A percentile compares a stretch with the other conserved stretches of the same genome.
These are phyloP conservation scores for Herpomyces periplanetae DNA, from an alignment of 2,329 filamentous ascomycete genomes.

Conservation along the genomic window DNA sequence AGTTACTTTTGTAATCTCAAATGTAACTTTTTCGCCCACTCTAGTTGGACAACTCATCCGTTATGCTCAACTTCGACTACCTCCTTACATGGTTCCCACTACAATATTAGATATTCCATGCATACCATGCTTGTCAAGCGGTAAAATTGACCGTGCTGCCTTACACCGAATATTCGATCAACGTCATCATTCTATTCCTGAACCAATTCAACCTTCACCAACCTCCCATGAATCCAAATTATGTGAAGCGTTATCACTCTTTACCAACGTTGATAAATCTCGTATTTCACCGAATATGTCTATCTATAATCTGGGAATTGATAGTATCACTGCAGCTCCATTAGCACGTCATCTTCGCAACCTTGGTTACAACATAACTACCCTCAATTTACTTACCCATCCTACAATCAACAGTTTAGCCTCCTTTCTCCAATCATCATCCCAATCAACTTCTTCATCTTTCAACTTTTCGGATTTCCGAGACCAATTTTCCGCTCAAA, in stretches of 20 bases:
- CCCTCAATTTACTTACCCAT: slow-evolving; percentile 28
- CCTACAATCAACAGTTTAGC: slow-evolving; percentile 1
- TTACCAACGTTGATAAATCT: slow-evolving; percentile 14
- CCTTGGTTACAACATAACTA: slow-evolving; percentile 16
- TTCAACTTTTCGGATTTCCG: slow-evolving; percentile 6
- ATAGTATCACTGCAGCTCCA: slow-evolving; percentile 57
- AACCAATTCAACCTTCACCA: slow-evolving; percentile 3
- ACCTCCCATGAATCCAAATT: slow-evolving; percentile 12
- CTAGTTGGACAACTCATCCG: too few species aligned
- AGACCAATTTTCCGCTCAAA: slow-evolving; percentile 5
- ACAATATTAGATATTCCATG: slow-evolving; percentile 6
- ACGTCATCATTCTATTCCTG: too few species aligned
- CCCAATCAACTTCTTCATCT: slow-evolving; percentile 8
- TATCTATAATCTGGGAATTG: slow-evolving; percentile 55
- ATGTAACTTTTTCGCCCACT: too few species aligned
- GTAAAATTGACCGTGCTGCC: slow-evolving; percentile 8
- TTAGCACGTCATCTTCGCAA: slow-evolving; percentile 25
- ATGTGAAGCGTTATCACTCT: slow-evolving; percentile 14
- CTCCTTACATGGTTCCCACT: slow-evolving; percentile 8
- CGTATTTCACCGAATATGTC: slow-evolving; percentile 20
- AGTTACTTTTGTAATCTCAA: too few species aligned
- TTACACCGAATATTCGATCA: slow-evolving; percentile 6
- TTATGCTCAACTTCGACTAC: too few species aligned
- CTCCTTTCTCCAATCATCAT: slow-evolving; percentile 5
- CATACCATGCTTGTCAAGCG: slow-evolving; percentile 8